Base-by-base conservation (phyloP, 2,329 filamentous ascomycete genomes). In the Sporothrix pallida region DNA sequence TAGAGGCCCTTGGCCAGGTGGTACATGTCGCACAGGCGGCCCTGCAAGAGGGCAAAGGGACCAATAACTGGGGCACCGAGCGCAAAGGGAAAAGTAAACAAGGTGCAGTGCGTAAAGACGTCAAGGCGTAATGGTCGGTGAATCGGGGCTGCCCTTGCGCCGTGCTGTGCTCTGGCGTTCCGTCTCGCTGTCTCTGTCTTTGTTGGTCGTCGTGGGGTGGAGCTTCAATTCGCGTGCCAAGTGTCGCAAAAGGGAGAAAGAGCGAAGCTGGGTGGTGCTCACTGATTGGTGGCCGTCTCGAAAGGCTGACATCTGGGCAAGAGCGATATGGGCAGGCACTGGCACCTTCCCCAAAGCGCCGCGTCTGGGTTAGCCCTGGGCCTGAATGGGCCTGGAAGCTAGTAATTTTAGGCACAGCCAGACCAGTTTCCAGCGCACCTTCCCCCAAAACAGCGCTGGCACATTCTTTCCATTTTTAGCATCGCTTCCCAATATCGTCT, bases 1-100 rank as follows among this genome's bases (percentile, higher is more conserved):
- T 98, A 99, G 74, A 99, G 87, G 74, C 94, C 95, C 83, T 98
- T 98, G 80, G 93, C 91, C 78, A 99, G 90, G 85, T 98, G 95
- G 85, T 98, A 98, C 95, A 98, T 98, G 37, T 69, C 48, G 67
- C 67, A 69, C 26, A 56, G 48, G 31, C 17, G 48, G 48, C 46
- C 23, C 26, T 52, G 17, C 46, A 52, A 26, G 9, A 54, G 31
- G 31, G 67, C 65, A 48, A 26, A 67, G 65, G 46, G 67, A 15
- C 67, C 46, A 42, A 52, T n/a, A 31, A 31, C 26, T 69, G 6
- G 48, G 26, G 17, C 31, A 37, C 31, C 31, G 31, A 37, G 15
- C 3, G 48, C 50, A 31, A 42, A 8, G 9, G 46, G 23, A 37
- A 13, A 56, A 15, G 56, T 60, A 48, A 65, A 26, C 62, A 65